Evolutionary conservation across 495 filamentous ascomycete species (phyloP).

Genomic region (Daldinia decipiens): DNA sequence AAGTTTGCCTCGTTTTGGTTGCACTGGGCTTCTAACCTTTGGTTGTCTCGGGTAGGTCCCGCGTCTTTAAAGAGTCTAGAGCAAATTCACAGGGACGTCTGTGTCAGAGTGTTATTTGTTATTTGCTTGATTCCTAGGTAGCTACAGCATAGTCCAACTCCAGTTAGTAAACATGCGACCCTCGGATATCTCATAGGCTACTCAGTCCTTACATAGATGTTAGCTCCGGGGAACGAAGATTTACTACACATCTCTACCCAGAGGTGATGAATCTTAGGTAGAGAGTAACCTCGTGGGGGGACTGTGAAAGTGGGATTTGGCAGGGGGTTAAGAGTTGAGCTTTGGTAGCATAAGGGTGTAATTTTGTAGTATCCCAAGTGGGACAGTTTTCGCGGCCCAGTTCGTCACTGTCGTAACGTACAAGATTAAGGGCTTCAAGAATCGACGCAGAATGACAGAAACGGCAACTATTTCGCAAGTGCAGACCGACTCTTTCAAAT

Average conservation of each 20-base stretch:
- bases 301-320: slow-evolving; percentile 18
- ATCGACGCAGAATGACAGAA: slow-evolving; percentile 26
- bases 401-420: slow-evolving; percentile 38
- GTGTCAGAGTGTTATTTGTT: not conserved
- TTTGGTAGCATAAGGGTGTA: slow-evolving; percentile 17
- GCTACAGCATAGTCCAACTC: too few species aligned
- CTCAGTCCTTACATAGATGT: not conserved
- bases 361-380: slow-evolving; percentile 37
- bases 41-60: slow-evolving; percentile 31
- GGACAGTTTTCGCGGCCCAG: slow-evolving; percentile 27
- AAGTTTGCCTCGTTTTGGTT: slow-evolving; percentile 23
- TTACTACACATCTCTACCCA: not conserved
- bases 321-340: slow-evolving; percentile 22
- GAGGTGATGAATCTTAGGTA: not conserved
- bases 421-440: slow-evolving; percentile 42
- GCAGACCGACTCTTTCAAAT: slow-evolving; percentile 20
- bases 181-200: slow-evolving; percentile 18
- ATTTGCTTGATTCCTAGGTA: slow-evolving; percentile 8
- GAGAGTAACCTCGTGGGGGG: slow-evolving; percentile 5
- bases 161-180: slow-evolving; percentile 12
- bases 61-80: slow-evolving; percentile 17
- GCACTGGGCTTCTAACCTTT: slow-evolving; percentile 8
- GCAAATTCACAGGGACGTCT: not conserved
- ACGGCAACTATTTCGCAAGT: slow-evolving; percentile 36
- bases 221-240: not conserved